A percentile compares a stretch with the other conserved stretches of the same genome.
Conservation (phyloP, 129 eudicot genomes). For the Kitagawia praeruptora region DNA sequence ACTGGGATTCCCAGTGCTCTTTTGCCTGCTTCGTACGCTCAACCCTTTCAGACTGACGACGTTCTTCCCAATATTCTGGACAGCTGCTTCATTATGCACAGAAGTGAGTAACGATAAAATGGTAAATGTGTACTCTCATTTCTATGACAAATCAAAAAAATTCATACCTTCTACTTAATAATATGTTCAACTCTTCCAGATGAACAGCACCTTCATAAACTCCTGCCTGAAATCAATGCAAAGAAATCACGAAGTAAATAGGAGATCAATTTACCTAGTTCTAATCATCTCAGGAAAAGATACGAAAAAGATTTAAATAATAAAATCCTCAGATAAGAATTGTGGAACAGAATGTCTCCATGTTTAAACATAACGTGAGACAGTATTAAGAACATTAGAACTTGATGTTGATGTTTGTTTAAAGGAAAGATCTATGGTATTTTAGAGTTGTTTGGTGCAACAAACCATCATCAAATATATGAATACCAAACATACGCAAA, state of each 20-base stretch:
- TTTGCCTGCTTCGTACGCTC: constrained; percentile 72
- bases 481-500: neutral
- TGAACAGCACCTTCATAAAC: constrained; percentile 74
- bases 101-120: neutral
- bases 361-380: neutral
- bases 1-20: constrained; percentile 79
- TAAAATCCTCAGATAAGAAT: neutral
- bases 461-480: neutral
- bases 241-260: neutral
- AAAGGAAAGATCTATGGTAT: neutral
- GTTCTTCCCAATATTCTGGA: constrained; percentile 75
- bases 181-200: constrained; percentile 90
- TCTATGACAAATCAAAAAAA: neutral
- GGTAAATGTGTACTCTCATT: neutral
- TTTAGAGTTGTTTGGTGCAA: neutral
- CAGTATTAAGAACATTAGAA: neutral
- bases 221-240: constrained; percentile 42
- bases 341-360: neutral
- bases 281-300: neutral
- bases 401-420: too few relatives aligned
- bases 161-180: constrained; percentile 59
- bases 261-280: neutral
- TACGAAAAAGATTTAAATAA: neutral
- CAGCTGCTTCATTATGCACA: constrained; percentile 37
- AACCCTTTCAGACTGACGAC: constrained; percentile 52